These are phyloP conservation scores for Saccharomyces eubayanus DNA, from an alignment of 805 yeast genomes.

Conservation along the genomic window DNA sequence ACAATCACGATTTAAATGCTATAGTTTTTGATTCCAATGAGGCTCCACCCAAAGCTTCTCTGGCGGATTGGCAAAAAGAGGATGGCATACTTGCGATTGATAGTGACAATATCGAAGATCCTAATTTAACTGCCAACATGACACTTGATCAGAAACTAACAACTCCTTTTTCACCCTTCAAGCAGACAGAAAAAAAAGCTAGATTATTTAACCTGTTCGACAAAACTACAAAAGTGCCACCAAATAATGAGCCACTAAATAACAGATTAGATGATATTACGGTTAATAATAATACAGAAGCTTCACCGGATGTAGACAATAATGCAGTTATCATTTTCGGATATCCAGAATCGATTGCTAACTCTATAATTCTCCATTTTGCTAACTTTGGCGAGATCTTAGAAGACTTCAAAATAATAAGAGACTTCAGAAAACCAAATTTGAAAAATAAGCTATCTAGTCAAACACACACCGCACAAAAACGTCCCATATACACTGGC, in stretches of 20 bases:
- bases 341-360: conserved; percentile 69
- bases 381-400: conserved; percentile 70
- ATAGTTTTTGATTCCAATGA: conserved; percentile 32
- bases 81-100: conserved; percentile 24
- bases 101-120: not conserved
- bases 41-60: conserved; percentile 35
- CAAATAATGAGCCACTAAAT: conserved; percentile 3
- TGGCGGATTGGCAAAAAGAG: conserved; percentile 36
- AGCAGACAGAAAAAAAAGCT: not conserved
- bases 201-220: not conserved
- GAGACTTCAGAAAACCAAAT: conserved; percentile 3
- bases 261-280: conserved; percentile 2
- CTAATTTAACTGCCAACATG: not conserved
- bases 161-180: conserved; percentile 3
- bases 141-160: conserved; percentile 1
- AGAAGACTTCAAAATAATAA: conserved; percentile 56
- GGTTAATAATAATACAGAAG: conserved; percentile 1
- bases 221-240: not conserved
- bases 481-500: conserved; percentile 72
- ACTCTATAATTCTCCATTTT: conserved; percentile 61
- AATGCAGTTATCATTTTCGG: conserved; percentile 79
- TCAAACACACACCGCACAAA: conserved; percentile 14
- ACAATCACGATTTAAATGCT: conserved; percentile 1
- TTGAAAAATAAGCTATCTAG: not conserved
- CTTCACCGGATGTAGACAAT: conserved; percentile 30